Evolutionary conservation across 2,329 filamentous ascomycete genomes (phyloP).

Genomic region (Colletotrichum sansevieriae): DNA sequence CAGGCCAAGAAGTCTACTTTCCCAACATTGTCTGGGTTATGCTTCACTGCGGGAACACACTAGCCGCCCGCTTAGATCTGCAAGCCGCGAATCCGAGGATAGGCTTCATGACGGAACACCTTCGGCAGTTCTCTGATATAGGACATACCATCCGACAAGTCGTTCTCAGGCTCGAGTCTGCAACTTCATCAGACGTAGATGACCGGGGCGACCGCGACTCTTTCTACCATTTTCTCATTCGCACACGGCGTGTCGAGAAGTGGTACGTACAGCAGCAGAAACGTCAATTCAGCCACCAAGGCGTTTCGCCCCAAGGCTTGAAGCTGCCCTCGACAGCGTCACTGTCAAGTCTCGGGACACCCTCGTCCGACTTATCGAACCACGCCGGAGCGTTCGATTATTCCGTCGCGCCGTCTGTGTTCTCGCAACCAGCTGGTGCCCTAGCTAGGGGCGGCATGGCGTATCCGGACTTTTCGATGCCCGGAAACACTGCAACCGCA

Average conservation of each 20-base stretch:
- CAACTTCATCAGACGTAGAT: conserved; percentile 36
- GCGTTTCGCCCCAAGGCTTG: background rate
- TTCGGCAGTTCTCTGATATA: conserved; percentile 49
- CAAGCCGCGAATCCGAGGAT: conserved; percentile 47
- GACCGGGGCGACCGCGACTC: conserved; percentile 43
- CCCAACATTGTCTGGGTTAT: conserved; percentile 51
- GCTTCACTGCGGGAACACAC: conserved; percentile 49
- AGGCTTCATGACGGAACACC: conserved; percentile 45
- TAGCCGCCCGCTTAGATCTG: conserved; percentile 49
- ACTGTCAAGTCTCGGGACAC: conserved; percentile 6
- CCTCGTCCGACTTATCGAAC: conserved; percentile 7
- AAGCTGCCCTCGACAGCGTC: background rate
- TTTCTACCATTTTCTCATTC: conserved; percentile 45
- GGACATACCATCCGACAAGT: conserved; percentile 48
- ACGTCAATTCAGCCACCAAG: background rate
- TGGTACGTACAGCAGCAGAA: conserved; percentile 34
- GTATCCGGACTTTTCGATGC: background rate
- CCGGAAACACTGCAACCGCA: background rate
- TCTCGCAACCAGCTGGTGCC: background rate
- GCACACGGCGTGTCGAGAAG: conserved; percentile 34
- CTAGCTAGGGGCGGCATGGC: too few species aligned
- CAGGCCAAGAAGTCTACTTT: conserved; percentile 47
- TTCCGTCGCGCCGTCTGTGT: conserved; percentile 5
- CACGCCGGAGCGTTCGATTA: conserved; percentile 2
- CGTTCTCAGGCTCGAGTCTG: conserved; percentile 46